phyloP scores from a whole-genome alignment of 2,329 filamentous ascomycete genomes.

The Hypocreales sp. region DNA sequence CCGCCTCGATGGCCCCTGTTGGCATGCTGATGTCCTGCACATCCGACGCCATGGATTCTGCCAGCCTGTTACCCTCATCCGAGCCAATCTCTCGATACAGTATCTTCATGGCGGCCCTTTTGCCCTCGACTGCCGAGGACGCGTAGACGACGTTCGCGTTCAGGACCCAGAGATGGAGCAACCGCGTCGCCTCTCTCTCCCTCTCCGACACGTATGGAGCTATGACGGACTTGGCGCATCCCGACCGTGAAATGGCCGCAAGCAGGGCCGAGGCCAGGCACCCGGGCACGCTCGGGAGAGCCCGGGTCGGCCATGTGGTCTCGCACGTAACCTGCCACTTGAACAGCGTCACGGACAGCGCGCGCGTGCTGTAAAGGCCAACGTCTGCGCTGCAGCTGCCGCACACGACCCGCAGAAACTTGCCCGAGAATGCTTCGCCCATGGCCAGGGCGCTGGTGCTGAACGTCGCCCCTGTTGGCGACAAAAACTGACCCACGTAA shows the following conservation, averaged over 20 bases:
- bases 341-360: conserved; percentile 32
- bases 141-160: conserved; percentile 39
- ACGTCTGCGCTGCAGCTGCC: conserved; percentile 26
- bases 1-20: conserved; percentile 26
- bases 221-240: conserved; percentile 40
- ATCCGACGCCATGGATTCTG: conserved; percentile 35
- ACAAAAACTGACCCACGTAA: conserved; percentile 22
- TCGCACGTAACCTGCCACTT: conserved; percentile 40
- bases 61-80: conserved; percentile 28
- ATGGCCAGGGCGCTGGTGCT: conserved; percentile 13
- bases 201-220: conserved; percentile 14
- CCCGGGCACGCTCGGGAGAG: conserved; percentile 27
- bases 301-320: conserved; percentile 8
- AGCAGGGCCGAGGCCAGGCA: conserved; percentile 38
- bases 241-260: conserved; percentile 38
- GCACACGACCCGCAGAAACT: conserved; percentile 28
- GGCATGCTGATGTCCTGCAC: conserved; percentile 46
- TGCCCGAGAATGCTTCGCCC: conserved; percentile 7
- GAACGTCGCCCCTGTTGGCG: conserved; percentile 13
- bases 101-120: conserved; percentile 32
- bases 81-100: conserved; percentile 29
- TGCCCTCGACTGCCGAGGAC: conserved; percentile 19
- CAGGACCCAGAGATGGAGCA: conserved; percentile 38
- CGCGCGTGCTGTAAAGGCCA: conserved; percentile 30
- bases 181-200: conserved; percentile 3